Evolutionary conservation across 192 early-diverging fungal species (phyloP).

Genomic region (Coemansia sp.): DNA sequence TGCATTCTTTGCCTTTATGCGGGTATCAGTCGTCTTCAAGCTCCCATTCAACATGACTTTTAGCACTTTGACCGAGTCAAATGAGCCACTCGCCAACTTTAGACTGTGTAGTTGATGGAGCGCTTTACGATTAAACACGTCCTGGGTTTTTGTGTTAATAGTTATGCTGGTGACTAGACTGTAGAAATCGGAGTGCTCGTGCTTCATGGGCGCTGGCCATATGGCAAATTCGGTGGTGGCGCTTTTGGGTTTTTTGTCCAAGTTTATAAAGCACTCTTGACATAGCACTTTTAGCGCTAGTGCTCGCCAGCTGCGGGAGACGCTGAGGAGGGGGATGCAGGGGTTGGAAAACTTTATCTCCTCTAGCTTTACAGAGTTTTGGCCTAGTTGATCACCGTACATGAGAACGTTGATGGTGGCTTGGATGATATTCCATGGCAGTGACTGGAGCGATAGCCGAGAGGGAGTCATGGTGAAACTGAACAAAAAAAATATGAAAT

Average conservation of each 20-base stretch:
- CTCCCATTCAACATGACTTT: not conserved
- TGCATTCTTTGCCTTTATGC: not conserved
- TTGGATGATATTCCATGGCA: conserved; percentile 3
- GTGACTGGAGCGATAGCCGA: not conserved
- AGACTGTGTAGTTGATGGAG: not conserved
- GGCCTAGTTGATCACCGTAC: not conserved
- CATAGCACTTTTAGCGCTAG: not conserved
- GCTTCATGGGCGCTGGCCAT: not conserved
- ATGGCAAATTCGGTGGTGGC: not conserved
- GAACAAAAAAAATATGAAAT: not conserved
- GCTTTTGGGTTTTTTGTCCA: not conserved
- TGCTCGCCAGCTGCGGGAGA: conserved; percentile 2
- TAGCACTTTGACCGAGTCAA: not conserved
- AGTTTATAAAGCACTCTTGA: not conserved
- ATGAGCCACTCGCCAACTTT: not conserved
- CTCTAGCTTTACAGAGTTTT: not conserved
- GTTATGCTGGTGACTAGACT: not conserved
- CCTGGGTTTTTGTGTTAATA: not conserved
- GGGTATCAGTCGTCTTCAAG: not conserved
- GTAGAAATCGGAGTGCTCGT: not conserved
- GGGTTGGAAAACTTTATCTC: not conserved
- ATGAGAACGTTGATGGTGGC: not conserved
- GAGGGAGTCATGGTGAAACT: not conserved
- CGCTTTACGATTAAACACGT: not conserved
- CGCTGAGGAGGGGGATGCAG: not conserved